phyloP scores from a whole-genome alignment of 1,284 basidiomycete genomes.

The Paramarasmius palmivorus region DNA sequence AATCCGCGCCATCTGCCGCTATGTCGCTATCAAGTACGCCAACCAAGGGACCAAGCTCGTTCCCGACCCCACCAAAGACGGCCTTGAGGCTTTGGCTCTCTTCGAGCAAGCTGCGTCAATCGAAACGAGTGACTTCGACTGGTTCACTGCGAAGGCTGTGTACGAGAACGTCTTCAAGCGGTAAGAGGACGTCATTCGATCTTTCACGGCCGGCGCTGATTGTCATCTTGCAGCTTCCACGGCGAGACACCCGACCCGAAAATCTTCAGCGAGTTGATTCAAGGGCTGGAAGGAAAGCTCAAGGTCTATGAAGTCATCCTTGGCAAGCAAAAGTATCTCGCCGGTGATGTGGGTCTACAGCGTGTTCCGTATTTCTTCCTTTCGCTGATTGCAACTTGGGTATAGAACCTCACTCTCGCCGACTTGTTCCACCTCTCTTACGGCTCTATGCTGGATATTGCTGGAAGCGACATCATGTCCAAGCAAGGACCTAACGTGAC shows the following conservation, averaged over 20 bases:
- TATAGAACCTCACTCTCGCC: constrained; percentile 33
- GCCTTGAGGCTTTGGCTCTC: constrained; percentile 18
- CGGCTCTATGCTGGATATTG: constrained; percentile 23
- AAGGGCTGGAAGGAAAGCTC: constrained; percentile 37
- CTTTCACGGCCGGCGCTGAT: background rate
- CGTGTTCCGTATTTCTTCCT: background rate
- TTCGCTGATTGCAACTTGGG: background rate
- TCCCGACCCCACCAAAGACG: constrained; percentile 36
- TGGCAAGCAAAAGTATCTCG: constrained; percentile 50
- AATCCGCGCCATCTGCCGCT: too few relatives aligned
- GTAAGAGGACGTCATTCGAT: constrained; percentile 25
- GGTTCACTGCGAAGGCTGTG: constrained; percentile 27
- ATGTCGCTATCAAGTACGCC: constrained; percentile 30
- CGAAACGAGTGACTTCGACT: constrained; percentile 11
- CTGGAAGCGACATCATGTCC: constrained; percentile 27
- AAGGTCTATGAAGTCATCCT: constrained; percentile 54
- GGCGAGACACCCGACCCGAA: constrained; percentile 28
- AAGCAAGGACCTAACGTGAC: constrained; percentile 30
- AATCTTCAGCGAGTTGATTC: constrained; percentile 31
- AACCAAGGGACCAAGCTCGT: constrained; percentile 25
- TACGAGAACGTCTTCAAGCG: constrained; percentile 49
- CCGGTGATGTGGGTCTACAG: constrained; percentile 43
- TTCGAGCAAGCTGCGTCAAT: constrained; percentile 14
- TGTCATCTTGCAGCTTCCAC: background rate
- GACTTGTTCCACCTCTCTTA: constrained; percentile 37